phyloP scores from a whole-genome alignment of 441 rosid genomes.

The Manihot esculenta region DNA sequence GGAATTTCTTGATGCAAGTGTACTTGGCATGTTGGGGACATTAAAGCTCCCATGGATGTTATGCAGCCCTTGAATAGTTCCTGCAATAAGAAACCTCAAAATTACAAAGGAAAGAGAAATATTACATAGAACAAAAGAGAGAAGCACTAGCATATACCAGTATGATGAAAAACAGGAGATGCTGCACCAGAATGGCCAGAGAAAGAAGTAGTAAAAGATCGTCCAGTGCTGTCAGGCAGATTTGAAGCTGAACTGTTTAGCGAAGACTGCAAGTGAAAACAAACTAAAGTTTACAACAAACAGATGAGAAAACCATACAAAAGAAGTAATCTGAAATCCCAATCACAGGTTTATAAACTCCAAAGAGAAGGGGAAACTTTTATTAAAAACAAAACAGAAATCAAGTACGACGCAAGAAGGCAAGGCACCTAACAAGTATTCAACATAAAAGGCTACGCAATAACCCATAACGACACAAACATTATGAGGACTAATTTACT shows the following conservation, averaged over 20 bases:
- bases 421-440: background rate
- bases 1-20: constrained; percentile 70
- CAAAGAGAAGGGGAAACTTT: background rate
- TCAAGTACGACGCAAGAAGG: background rate
- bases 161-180: constrained; percentile 79
- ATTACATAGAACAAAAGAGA: constrained; percentile 10
- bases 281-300: constrained; percentile 18
- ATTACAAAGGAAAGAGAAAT: constrained; percentile 14
- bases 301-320: constrained; percentile 1
- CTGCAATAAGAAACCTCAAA: constrained; percentile 36
- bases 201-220: constrained; percentile 76
- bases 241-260: constrained; percentile 78
- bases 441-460: background rate
- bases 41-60: constrained; percentile 76
- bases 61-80: constrained; percentile 79
- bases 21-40: constrained; percentile 71
- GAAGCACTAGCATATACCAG: constrained; percentile 42
- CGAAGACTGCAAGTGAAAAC: constrained; percentile 64
- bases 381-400: too few relatives aligned
- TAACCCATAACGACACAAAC: background rate
- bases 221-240: constrained; percentile 77
- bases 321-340: background rate
- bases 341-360: background rate
- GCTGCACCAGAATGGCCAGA: constrained; percentile 88
- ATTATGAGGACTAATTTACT: background rate